Conservation (phyloP, 2,329 filamentous ascomycete genomes). For the Cladorrhinum sp. region DNA sequence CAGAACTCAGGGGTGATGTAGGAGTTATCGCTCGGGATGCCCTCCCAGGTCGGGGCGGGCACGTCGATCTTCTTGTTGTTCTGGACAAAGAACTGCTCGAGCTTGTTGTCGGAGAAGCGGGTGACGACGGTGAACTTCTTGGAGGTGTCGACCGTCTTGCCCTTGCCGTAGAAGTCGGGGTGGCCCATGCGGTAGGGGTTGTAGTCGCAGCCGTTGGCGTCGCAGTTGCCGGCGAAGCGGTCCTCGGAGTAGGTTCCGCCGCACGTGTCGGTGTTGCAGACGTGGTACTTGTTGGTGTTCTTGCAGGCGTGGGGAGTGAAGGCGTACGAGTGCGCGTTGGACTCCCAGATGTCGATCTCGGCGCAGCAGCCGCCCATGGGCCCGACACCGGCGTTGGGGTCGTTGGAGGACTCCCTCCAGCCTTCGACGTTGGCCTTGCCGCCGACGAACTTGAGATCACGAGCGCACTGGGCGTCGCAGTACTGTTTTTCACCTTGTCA, state of each 20-base stretch:
- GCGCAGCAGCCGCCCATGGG: slow-evolving; percentile 48
- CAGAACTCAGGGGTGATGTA: slow-evolving; percentile 61
- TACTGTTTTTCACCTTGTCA: slow-evolving; percentile 31
- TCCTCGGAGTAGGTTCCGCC: slow-evolving; percentile 42
- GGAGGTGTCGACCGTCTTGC: slow-evolving; percentile 49
- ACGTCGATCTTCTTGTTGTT: slow-evolving; percentile 48
- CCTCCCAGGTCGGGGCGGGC: slow-evolving; percentile 35
- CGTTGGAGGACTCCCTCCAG: slow-evolving; percentile 44
- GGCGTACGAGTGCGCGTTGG: slow-evolving; percentile 55
- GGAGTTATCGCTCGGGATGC: slow-evolving; percentile 26
- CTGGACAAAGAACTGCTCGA: slow-evolving; percentile 57
- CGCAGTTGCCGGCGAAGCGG: slow-evolving; percentile 54
- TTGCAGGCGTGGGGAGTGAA: slow-evolving; percentile 59
- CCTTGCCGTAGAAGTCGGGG: slow-evolving; percentile 54
- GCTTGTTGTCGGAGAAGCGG: slow-evolving; percentile 49
- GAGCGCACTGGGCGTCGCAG: slow-evolving; percentile 48
- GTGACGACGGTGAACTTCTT: slow-evolving; percentile 56
- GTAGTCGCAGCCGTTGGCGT: slow-evolving; percentile 60
- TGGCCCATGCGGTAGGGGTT: slow-evolving; percentile 58
- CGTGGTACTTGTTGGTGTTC: slow-evolving; percentile 39
- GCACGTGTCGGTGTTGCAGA: slow-evolving; percentile 38
- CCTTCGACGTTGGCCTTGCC: slow-evolving; percentile 46
- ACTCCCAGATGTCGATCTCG: slow-evolving; percentile 58
- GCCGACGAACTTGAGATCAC: slow-evolving; percentile 49
- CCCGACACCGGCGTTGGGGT: slow-evolving; percentile 47